Evolutionary conservation across 2,329 filamentous ascomycete species (phyloP).

Genomic region (Microsporum canis): DNA sequence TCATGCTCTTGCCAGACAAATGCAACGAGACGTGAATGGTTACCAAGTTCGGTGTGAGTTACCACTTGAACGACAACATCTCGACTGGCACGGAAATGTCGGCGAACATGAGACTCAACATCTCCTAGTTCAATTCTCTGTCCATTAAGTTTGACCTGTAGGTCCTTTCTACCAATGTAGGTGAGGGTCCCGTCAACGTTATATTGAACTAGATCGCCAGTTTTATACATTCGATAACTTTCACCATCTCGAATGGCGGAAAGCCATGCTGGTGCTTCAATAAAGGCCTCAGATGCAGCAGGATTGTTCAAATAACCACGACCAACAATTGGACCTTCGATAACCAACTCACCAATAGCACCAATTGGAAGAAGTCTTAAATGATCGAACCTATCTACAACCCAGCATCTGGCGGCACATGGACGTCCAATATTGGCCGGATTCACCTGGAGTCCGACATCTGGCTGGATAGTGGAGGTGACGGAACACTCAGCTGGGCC

Average conservation of each 20-base stretch:
- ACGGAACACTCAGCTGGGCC: constrained; percentile 13
- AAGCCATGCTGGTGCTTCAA: constrained; percentile 16
- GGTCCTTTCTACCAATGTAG: constrained; percentile 19
- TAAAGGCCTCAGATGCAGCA: constrained; percentile 14
- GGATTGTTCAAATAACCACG: constrained; percentile 26
- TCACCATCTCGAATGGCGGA: neutral
- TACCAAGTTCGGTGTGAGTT: neutral
- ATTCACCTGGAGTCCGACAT: neutral
- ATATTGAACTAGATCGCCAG: constrained; percentile 18
- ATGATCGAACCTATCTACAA: constrained; percentile 11
- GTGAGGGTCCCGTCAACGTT: constrained; percentile 13
- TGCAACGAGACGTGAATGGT: constrained; percentile 6
- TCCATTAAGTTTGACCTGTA: constrained; percentile 71
- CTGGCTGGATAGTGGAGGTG: neutral
- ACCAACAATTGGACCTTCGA: constrained; percentile 30
- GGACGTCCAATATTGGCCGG: constrained; percentile 9
- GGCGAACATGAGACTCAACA: constrained; percentile 57
- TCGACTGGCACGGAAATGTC: neutral
- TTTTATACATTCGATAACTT: constrained; percentile 15
- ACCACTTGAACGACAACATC: constrained; percentile 7
- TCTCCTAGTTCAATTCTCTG: constrained; percentile 76
- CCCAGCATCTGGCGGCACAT: constrained; percentile 2
- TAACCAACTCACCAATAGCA: constrained; percentile 44
- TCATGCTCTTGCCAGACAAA: constrained; percentile 9
- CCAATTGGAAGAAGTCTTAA: constrained; percentile 42